These are phyloP conservation scores for Saccharomyces pastorianus DNA, from an alignment of 1,139 yeast species.

Conservation along the genomic window DNA sequence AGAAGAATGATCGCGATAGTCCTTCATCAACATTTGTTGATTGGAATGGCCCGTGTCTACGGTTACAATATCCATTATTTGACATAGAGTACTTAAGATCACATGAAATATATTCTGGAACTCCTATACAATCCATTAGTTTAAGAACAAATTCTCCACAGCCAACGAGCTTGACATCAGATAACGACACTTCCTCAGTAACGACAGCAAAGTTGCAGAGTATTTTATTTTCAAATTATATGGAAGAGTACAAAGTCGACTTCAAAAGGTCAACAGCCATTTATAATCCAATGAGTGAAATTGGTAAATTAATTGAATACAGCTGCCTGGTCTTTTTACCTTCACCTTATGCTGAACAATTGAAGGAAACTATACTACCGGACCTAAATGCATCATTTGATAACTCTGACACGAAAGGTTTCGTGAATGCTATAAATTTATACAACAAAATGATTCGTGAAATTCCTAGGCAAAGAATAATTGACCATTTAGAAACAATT, in stretches of 20 bases:
- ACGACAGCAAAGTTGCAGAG: slow-evolving; percentile 20
- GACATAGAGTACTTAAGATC: slow-evolving; percentile 11
- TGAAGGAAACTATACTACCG: slow-evolving; percentile 41
- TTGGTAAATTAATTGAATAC: slow-evolving; percentile 52
- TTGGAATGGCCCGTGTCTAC: slow-evolving; percentile 7
- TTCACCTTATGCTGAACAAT: slow-evolving; percentile 33
- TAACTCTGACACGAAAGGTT: slow-evolving; percentile 30
- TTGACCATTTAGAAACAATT: slow-evolving; percentile 34
- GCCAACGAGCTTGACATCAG: neutral
- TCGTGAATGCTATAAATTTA: slow-evolving; percentile 34
- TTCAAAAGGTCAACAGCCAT: slow-evolving; percentile 19
- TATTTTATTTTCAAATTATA: slow-evolving; percentile 24
- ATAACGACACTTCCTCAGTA: neutral
- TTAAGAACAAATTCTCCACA: slow-evolving; percentile 13
- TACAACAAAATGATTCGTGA: slow-evolving; percentile 36
- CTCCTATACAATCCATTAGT: slow-evolving; percentile 13
- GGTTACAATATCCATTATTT: slow-evolving; percentile 17
- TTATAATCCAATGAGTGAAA: slow-evolving; percentile 63
- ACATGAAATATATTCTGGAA: slow-evolving; percentile 7
- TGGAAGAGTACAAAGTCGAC: slow-evolving; percentile 29
- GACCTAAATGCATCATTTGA: slow-evolving; percentile 38
- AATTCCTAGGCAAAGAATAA: slow-evolving; percentile 32
- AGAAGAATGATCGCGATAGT: slow-evolving; percentile 1
- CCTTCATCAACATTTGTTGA: slow-evolving; percentile 8
- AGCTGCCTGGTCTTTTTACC: slow-evolving; percentile 42